These are phyloP conservation scores for Suhomyces bokatorum DNA, from an alignment of 1,139 yeast genomes.

Conservation along the genomic window DNA sequence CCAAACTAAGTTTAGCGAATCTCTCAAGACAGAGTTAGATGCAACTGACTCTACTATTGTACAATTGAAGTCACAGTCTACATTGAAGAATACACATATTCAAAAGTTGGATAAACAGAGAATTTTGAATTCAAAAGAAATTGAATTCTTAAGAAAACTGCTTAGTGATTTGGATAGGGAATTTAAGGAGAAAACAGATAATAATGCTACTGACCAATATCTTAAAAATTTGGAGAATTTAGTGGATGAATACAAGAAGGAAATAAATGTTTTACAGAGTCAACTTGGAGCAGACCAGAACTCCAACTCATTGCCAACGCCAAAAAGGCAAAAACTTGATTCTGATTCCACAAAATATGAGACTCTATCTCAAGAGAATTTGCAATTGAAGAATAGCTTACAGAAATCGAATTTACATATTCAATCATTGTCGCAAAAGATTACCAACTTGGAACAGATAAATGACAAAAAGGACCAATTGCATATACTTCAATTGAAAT, in stretches of 20 bases:
- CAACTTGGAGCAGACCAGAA: conserved; percentile 14
- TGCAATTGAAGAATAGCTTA: conserved; percentile 43
- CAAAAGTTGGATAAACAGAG: conserved; percentile 55
- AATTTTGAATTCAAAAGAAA: conserved; percentile 58
- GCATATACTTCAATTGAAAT: conserved; percentile 61
- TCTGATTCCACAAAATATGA: conserved; percentile 18
- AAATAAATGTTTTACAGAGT: conserved; percentile 47
- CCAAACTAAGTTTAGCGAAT: neutral
- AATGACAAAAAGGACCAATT: conserved; percentile 36
- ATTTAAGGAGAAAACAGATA: conserved; percentile 21
- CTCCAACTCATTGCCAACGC: conserved; percentile 8
- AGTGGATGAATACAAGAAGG: conserved; percentile 59
- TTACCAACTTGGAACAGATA: conserved; percentile 29
- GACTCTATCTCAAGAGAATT: conserved; percentile 13
- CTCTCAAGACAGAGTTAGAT: conserved; percentile 1
- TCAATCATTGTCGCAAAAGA: conserved; percentile 28
- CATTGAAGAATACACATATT: conserved; percentile 32
- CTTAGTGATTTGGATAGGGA: conserved; percentile 35
- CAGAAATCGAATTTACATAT: conserved; percentile 37
- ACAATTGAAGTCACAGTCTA: conserved; percentile 27
- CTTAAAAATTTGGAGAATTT: conserved; percentile 48
- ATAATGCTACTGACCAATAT: conserved; percentile 34
- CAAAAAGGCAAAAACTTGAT: conserved; percentile 26
- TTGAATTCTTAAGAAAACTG: conserved; percentile 54
- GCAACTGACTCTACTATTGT: conserved; percentile 3